Conservation (phyloP, 371 early-diverging fungal genomes). For the Mortierella sp. region DNA sequence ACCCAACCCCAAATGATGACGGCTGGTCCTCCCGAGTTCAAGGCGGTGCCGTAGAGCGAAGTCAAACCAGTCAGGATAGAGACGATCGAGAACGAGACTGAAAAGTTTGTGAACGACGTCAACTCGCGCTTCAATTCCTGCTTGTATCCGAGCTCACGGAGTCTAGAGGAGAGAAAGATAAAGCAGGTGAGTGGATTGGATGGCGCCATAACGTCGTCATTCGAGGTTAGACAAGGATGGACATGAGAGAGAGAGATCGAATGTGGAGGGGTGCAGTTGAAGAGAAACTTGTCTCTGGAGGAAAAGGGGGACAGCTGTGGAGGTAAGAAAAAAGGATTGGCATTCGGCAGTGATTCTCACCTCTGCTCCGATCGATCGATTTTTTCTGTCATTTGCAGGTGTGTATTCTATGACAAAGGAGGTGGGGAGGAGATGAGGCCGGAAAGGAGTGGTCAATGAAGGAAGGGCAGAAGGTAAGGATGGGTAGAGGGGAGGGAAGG, state of each 20-base stretch:
- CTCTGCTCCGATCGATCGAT: slow-evolving; percentile 50
- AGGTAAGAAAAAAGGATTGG: not conserved
- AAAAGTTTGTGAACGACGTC: slow-evolving; percentile 64
- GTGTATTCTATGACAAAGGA: not conserved
- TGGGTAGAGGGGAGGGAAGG: not conserved
- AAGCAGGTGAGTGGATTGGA: not conserved
- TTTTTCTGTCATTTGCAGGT: slow-evolving; percentile 15
- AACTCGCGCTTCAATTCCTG: slow-evolving; percentile 67
- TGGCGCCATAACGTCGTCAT: not conserved
- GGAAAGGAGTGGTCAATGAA: not conserved
- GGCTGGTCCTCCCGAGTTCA: slow-evolving; percentile 67
- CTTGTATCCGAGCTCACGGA: slow-evolving; percentile 64
- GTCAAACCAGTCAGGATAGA: slow-evolving; percentile 63
- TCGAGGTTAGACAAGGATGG: no score
- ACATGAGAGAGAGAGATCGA: no score
- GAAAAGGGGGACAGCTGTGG: not conserved
- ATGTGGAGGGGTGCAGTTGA: not conserved
- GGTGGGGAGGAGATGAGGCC: not conserved
- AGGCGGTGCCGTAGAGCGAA: slow-evolving; percentile 58
- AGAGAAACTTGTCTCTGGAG: not conserved
- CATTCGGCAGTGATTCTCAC: not conserved
- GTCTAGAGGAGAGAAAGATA: slow-evolving; percentile 7
- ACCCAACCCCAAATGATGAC: slow-evolving; percentile 68
- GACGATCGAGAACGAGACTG: slow-evolving; percentile 62
- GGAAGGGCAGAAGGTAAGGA: not conserved